These are phyloP conservation scores for Gastrolobium bilobum DNA, from an alignment of 306 rosid genomes.

Conservation along the genomic window DNA sequence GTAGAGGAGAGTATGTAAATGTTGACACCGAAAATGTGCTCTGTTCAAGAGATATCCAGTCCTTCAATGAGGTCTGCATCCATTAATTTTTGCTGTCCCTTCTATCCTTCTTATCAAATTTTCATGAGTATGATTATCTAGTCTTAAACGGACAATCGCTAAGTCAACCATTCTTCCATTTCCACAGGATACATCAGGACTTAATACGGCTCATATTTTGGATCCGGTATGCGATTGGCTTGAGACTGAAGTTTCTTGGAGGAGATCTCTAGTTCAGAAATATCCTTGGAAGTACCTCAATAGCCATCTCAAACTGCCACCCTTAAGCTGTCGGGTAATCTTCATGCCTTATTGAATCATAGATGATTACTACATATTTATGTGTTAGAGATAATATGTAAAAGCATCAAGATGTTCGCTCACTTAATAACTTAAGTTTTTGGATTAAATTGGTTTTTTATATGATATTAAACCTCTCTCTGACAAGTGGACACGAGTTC, in stretches of 20 bases:
- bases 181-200: conserved; percentile 55
- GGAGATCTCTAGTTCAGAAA: conserved; percentile 50
- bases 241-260: not conserved
- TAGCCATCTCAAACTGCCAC: conserved; percentile 45
- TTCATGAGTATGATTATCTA: not conserved
- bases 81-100: not conserved
- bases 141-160: not conserved
- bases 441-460: too few species aligned
- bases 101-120: conserved; percentile 14
- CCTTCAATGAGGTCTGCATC: conserved; percentile 43
- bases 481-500: too few species aligned
- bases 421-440: too few species aligned
- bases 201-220: conserved; percentile 48
- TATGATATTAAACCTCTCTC: too few species aligned
- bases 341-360: not conserved
- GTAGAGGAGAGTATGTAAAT: conserved; percentile 55
- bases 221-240: conserved; percentile 47
- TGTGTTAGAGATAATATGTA: too few species aligned
- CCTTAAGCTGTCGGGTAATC: conserved; percentile 58
- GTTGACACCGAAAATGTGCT: conserved; percentile 48
- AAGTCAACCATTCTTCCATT: not conserved
- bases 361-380: not conserved
- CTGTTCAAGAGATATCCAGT: conserved; percentile 50
- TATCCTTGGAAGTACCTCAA: not conserved
- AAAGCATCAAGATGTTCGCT: too few species aligned